Percentiles rank a stretch among this genome's conserved stretches.
phyloP scores from a whole-genome alignment of 2,329 filamentous ascomycete species.

The Dactylonectria estremocensis region DNA sequence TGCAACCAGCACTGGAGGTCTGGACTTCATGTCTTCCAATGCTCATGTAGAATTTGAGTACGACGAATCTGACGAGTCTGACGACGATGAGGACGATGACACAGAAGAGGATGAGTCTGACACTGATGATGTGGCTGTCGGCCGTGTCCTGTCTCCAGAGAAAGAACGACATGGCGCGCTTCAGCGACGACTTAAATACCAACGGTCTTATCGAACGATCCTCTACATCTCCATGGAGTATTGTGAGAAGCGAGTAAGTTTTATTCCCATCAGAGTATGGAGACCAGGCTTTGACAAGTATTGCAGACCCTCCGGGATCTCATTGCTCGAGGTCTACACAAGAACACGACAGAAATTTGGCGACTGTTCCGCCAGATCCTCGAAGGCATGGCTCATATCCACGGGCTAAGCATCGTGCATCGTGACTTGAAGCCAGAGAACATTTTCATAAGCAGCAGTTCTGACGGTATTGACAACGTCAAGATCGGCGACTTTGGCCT shows the following conservation, averaged over 20 bases:
- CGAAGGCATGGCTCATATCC: constrained; percentile 91
- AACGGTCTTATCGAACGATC: constrained; percentile 76
- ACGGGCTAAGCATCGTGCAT: constrained; percentile 92
- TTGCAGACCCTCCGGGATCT: constrained; percentile 84
- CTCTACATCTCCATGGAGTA: constrained; percentile 99
- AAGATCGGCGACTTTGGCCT: constrained; percentile 98
- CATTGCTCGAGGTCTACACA: constrained; percentile 81
- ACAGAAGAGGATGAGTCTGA: constrained; percentile 63
- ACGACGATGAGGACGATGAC: constrained; percentile 63
- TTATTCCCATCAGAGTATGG: too few species aligned
- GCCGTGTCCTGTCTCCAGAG: constrained; percentile 49
- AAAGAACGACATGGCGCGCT: constrained; percentile 50
- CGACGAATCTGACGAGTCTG: constrained; percentile 61
- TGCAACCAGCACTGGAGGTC: constrained; percentile 80
- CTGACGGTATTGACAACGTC: constrained; percentile 87
- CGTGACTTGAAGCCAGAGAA: constrained; percentile 98
- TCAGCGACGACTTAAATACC: constrained; percentile 55
- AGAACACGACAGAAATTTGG: constrained; percentile 87
- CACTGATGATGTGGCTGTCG: constrained; percentile 50
- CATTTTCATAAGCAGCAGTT: constrained; percentile 82
- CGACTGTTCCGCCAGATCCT: constrained; percentile 91
- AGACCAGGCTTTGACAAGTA: not conserved
- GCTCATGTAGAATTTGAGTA: constrained; percentile 85
- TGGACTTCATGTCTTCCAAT: constrained; percentile 95
- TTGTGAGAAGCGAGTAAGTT: constrained; percentile 85